A percentile compares a stretch with the other conserved stretches of the same genome.
Evolutionary conservation across 2,329 filamentous ascomycete genomes (phyloP).

Genomic region (Colletotrichum viniferum): DNA sequence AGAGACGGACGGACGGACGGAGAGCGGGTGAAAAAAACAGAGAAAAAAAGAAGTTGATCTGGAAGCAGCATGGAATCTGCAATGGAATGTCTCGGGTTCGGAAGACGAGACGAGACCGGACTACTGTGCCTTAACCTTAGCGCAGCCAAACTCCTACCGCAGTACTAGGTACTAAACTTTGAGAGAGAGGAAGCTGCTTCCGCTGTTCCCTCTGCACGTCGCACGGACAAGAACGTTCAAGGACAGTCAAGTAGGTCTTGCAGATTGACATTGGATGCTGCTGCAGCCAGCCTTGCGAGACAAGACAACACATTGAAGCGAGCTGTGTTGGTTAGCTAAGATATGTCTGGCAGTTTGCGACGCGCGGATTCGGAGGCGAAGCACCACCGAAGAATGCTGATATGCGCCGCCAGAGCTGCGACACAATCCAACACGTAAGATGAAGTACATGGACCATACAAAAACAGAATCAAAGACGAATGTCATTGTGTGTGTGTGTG

Average conservation of each 20-base stretch:
- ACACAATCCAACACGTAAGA: not conserved
- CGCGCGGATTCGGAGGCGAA: not conserved
- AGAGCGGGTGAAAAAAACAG: not conserved
- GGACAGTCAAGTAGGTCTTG: not conserved
- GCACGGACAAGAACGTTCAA: not conserved
- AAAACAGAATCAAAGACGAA: not conserved
- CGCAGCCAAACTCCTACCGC: not conserved
- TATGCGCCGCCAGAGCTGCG: not conserved
- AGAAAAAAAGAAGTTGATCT: conserved; percentile 10
- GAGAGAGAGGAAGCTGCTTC: not conserved
- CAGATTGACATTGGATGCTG: not conserved
- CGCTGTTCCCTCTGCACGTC: not conserved
- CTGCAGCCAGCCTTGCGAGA: not conserved
- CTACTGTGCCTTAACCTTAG: not conserved
- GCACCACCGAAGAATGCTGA: not conserved
- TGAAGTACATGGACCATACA: not conserved
- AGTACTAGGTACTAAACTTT: not conserved
- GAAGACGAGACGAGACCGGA: conserved; percentile 2
- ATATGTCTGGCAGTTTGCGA: not conserved
- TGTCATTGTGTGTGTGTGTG: not conserved
- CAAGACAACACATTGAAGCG: not conserved
- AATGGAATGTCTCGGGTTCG: conserved; percentile 14
- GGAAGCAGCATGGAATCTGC: conserved; percentile 2
- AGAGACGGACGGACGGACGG: not conserved
- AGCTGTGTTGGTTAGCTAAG: not conserved